Percentiles rank a stretch among this genome's conserved stretches.
phyloP scores from a whole-genome alignment of 2,329 filamentous ascomycete species.

The Pseudogymnoascus sp. region DNA sequence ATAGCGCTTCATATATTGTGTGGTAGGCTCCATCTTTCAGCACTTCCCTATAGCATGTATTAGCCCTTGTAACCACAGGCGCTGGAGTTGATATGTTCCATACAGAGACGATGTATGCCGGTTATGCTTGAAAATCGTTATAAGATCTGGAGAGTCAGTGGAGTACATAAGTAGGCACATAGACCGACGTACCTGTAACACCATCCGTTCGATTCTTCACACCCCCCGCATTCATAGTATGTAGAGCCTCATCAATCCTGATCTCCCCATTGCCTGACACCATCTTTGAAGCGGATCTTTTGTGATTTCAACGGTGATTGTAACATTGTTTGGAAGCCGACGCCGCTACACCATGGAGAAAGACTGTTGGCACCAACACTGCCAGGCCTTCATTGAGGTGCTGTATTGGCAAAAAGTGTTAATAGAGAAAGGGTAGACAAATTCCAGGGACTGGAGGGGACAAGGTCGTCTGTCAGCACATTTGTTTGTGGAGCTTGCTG shows the following conservation, averaged over 20 bases:
- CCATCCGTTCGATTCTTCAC: slow-evolving; percentile 13
- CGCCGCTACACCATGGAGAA: neutral
- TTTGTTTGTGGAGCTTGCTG: slow-evolving; percentile 8
- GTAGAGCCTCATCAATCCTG: slow-evolving; percentile 10
- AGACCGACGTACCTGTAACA: slow-evolving; percentile 12
- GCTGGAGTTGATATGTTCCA: neutral
- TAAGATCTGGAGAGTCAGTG: slow-evolving; percentile 21
- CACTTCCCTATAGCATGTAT: slow-evolving; percentile 23
- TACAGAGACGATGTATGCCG: slow-evolving; percentile 25
- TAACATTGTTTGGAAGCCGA: neutral
- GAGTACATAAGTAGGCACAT: neutral
- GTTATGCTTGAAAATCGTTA: slow-evolving; percentile 23
- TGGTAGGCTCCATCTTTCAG: slow-evolving; percentile 75
- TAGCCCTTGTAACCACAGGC: slow-evolving; percentile 11
- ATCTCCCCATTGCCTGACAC: slow-evolving; percentile 10
- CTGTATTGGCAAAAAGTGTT: neutral
- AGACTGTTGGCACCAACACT: neutral
- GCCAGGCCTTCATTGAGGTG: neutral
- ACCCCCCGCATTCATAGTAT: slow-evolving; percentile 10
- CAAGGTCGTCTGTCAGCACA: neutral
- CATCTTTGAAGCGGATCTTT: slow-evolving; percentile 8
- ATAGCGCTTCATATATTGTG: slow-evolving; percentile 72
- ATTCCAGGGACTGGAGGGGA: neutral
- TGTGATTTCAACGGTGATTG: neutral
- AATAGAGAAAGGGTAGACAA: neutral